These are phyloP conservation scores for Aspergillus sp. DNA, from an alignment of 2,329 filamentous ascomycete species.

Conservation along the genomic window DNA sequence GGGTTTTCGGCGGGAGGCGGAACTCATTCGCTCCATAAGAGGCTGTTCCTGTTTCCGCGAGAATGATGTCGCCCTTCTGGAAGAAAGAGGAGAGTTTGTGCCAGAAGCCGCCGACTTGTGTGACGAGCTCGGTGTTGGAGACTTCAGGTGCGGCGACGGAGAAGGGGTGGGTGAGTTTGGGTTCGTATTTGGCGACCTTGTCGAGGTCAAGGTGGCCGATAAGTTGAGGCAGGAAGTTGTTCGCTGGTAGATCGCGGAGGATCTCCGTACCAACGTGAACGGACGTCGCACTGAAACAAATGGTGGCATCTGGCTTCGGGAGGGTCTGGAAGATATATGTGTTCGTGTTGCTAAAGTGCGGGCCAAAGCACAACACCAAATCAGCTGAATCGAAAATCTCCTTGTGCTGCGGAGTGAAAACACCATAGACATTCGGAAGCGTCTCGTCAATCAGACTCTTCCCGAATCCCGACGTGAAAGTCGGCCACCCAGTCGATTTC, in stretches of 20 bases:
- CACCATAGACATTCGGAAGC: constrained; percentile 52
- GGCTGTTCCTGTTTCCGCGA: constrained; percentile 64
- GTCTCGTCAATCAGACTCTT: constrained; percentile 57
- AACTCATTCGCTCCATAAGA: constrained; percentile 59
- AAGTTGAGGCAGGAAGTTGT: constrained; percentile 73
- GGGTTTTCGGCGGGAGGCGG: constrained; percentile 54
- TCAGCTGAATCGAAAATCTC: constrained; percentile 44
- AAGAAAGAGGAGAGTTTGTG: constrained; percentile 53
- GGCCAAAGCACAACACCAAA: constrained; percentile 49
- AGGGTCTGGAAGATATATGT: constrained; percentile 77
- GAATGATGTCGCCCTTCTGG: constrained; percentile 58
- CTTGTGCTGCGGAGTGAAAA: constrained; percentile 41
- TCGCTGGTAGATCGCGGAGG: constrained; percentile 78
- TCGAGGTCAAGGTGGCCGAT: constrained; percentile 63
- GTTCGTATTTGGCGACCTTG: constrained; percentile 49
- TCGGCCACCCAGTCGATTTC: constrained; percentile 50
- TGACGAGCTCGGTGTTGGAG: constrained; percentile 38
- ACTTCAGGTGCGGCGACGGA: constrained; percentile 42
- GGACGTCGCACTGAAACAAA: constrained; percentile 78
- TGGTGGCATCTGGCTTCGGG: constrained; percentile 74
- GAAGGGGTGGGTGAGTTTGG: constrained; percentile 43
- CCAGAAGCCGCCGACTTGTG: constrained; percentile 58
- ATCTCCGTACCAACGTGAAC: constrained; percentile 77
- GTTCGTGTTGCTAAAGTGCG: constrained; percentile 50
- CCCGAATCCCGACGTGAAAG: constrained; percentile 52